These are phyloP conservation scores for Talaromyces proteolyticus DNA, from an alignment of 495 filamentous ascomycete species.

Conservation along the genomic window DNA sequence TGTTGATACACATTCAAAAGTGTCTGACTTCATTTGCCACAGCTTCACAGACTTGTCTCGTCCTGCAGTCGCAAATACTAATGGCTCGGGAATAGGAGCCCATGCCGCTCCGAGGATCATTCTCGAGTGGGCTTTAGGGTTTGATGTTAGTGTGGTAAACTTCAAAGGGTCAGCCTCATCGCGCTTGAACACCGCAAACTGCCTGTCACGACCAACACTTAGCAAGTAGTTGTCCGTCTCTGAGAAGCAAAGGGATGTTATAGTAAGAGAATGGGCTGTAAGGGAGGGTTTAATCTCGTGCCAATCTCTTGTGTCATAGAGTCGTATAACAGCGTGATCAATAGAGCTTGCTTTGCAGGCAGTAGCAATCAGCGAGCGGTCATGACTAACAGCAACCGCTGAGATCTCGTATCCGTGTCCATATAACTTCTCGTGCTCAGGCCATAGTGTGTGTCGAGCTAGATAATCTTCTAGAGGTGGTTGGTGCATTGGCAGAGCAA, in stretches of 20 bases:
- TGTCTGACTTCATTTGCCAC: conserved; percentile 48
- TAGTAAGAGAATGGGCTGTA: conserved; percentile 75
- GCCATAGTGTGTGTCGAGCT: conserved; percentile 87
- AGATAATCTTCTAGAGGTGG: conserved; percentile 89
- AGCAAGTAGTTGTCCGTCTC: conserved; percentile 66
- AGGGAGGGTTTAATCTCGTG: conserved; percentile 81
- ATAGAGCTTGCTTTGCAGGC: conserved; percentile 87
- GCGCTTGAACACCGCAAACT: conserved; percentile 76
- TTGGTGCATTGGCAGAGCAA: conserved; percentile 42
- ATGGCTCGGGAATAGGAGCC: conserved; percentile 46
- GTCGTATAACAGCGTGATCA: conserved; percentile 88
- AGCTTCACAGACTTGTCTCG: conserved; percentile 82
- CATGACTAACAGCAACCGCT: conserved; percentile 72
- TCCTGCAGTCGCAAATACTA: conserved; percentile 77
- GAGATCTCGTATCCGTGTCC: conserved; percentile 99
- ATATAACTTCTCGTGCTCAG: conserved; percentile 94
- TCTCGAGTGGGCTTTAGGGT: conserved; percentile 79
- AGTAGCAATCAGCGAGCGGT: conserved; percentile 74
- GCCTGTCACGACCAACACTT: conserved; percentile 85
- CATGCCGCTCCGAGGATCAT: conserved; percentile 88
- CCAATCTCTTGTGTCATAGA: conserved; percentile 84
- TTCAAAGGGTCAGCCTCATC: conserved; percentile 24
- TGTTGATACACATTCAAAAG: conserved; percentile 43
- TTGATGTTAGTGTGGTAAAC: conserved; percentile 53
- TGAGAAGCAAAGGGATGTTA: conserved; percentile 74